Conservation (phyloP, 2,329 filamentous ascomycete species). For the Hypoxylon sp. region DNA sequence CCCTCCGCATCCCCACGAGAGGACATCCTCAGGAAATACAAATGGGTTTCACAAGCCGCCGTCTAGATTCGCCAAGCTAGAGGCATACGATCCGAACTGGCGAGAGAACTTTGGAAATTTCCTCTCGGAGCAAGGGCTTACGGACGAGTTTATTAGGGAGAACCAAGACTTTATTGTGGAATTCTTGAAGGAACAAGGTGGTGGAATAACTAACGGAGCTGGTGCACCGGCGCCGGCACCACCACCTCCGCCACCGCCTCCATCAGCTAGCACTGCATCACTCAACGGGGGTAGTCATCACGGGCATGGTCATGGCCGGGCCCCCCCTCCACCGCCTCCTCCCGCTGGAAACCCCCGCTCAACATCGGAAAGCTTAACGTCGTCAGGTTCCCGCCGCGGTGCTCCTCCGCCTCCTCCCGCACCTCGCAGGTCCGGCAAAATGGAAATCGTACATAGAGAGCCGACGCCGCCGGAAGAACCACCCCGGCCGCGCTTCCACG, state of each 20-base stretch:
- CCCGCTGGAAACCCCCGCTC: constrained; percentile 45
- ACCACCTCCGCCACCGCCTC: constrained; percentile 61
- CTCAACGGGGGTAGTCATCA: constrained; percentile 52
- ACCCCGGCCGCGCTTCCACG: constrained; percentile 79
- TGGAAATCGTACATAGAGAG: constrained; percentile 61
- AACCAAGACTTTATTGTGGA: constrained; percentile 79
- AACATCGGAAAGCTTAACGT: constrained; percentile 53
- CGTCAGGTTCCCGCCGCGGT: constrained; percentile 60
- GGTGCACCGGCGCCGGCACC: constrained; percentile 49
- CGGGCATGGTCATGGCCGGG: constrained; percentile 55
- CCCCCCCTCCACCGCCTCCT: constrained; percentile 58
- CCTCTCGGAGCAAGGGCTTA: constrained; percentile 73
- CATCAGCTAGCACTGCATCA: constrained; percentile 30
- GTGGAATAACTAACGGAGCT: constrained; percentile 57
- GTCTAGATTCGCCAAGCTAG: constrained; percentile 73
- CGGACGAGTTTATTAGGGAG: constrained; percentile 76
- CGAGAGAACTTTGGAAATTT: constrained; percentile 76
- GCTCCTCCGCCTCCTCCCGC: constrained; percentile 71
- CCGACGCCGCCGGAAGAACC: constrained; percentile 79
- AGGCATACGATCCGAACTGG: constrained; percentile 76
- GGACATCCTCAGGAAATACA: constrained; percentile 61
- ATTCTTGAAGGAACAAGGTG: constrained; percentile 72
- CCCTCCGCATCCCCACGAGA: constrained; percentile 55
- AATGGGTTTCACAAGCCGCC: constrained; percentile 60
- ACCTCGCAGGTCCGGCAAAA: constrained; percentile 70